Percentiles rank a stretch among this genome's conserved stretches.
These are phyloP conservation scores for Umbelopsis vinacea DNA, from an alignment of 192 early-diverging fungal species.

Conservation along the genomic window DNA sequence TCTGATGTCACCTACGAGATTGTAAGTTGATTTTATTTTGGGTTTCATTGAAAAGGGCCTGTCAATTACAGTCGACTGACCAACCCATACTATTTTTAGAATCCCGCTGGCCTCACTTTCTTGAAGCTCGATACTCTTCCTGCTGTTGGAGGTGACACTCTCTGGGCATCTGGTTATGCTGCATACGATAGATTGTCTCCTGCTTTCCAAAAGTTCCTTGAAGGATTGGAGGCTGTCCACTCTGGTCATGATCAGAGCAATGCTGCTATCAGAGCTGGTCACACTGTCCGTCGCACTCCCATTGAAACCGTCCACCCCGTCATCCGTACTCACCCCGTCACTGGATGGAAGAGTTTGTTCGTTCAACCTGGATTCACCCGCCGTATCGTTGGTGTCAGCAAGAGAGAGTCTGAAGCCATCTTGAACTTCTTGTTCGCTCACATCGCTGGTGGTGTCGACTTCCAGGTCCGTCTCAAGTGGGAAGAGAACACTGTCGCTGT, in stretches of 20 bases:
- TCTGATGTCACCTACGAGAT: slow-evolving; percentile 40
- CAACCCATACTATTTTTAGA: neutral
- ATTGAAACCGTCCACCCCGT: slow-evolving; percentile 34
- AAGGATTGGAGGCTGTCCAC: slow-evolving; percentile 63
- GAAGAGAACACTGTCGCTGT: slow-evolving; percentile 48
- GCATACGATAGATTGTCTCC: slow-evolving; percentile 67
- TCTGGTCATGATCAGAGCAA: slow-evolving; percentile 30
- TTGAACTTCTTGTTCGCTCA: slow-evolving; percentile 54
- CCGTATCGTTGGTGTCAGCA: slow-evolving; percentile 49
- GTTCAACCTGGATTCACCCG: slow-evolving; percentile 62
- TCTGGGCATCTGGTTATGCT: slow-evolving; percentile 61
- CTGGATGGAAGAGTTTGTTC: slow-evolving; percentile 60
- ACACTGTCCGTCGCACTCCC: slow-evolving; percentile 24
- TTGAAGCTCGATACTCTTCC: slow-evolving; percentile 38
- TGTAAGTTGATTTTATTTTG: neutral
- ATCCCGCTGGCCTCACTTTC: slow-evolving; percentile 37
- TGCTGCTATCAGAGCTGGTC: slow-evolving; percentile 23
- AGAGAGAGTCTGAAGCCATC: slow-evolving; percentile 51
- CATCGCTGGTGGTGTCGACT: slow-evolving; percentile 50
- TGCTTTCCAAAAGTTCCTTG: slow-evolving; percentile 56
- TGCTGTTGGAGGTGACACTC: slow-evolving; percentile 58
- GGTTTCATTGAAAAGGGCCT: neutral
- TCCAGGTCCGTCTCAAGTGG: slow-evolving; percentile 55
- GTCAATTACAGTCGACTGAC: no score
- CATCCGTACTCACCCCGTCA: slow-evolving; percentile 65